Base-by-base conservation (phyloP, 352 stramenopile species). In the Globisporangium megalacanthum region DNA sequence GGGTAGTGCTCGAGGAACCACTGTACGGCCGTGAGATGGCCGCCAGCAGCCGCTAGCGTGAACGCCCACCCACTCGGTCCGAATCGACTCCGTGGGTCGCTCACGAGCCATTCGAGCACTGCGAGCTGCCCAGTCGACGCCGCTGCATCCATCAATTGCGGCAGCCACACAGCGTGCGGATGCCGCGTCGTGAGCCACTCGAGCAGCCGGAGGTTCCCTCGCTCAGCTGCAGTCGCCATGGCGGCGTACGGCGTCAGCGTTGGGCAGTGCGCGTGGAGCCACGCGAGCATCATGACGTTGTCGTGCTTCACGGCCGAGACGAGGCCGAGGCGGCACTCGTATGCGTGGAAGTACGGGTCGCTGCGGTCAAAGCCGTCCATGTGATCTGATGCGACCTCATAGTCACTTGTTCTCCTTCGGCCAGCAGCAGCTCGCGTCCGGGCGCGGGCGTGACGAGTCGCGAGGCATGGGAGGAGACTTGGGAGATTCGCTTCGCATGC, bases 271-370 rank as follows among this genome's bases (percentile, higher is more conserved):
- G 33, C 52, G 36, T 49, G 52, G 3, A 57, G 17, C 52, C 8
- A 44, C 25, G 29, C 52, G 17, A 50, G 22, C 52, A 50, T 58
- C 14, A 5, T 7, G 15, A 57, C 7, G 39, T 50, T 49, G 52
- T 57, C 52, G 39, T 49, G 37, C 22, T 39, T 15, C 13, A 52
- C 36, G 7, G 49, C 36, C 19, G 10, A 48, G n/a, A 48, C 42
- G 42, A 48, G 42, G 22, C 42, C 42, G 17, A 29, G 42, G 6
- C 42, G 42, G n/a, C 44, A 49, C 44, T 49, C 44, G 44, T 31
- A 22, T n/a, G 44, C 44, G 44, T 49, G 44, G 44, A 49, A 49
- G n/a, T 31, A 49, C 44, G 44, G 44, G 19, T 49, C 44, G 44
- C 44, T 49, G 17, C 44, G 19, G 44, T 49, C n/a, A 11, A 49